phyloP scores from a whole-genome alignment of 192 early-diverging fungal species.

The Obelidium mucronatum region DNA sequence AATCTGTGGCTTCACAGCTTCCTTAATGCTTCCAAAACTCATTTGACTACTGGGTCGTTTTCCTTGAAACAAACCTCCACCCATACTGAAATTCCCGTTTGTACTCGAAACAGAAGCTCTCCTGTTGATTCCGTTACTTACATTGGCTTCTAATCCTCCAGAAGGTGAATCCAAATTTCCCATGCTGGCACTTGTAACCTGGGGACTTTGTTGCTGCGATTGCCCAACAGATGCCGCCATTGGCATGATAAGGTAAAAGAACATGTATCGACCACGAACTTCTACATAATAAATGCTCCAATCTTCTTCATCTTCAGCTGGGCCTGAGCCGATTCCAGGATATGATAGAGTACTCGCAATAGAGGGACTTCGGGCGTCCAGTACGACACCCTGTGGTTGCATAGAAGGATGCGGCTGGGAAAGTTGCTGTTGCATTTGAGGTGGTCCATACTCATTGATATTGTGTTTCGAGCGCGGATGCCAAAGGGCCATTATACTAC shows the following conservation, averaged over 20 bases:
- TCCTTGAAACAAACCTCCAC: neutral
- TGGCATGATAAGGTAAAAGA: slow-evolving; percentile 49
- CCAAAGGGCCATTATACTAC: neutral
- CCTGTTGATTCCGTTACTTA: too few relatives aligned
- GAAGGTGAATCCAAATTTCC: neutral
- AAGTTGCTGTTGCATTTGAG: neutral
- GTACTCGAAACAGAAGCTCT: neutral
- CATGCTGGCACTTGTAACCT: neutral
- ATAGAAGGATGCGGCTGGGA: neutral
- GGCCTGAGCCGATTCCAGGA: neutral
- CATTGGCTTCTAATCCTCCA: neutral
- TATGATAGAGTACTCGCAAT: slow-evolving; percentile 28
- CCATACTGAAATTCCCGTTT: neutral
- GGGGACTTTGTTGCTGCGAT: neutral
- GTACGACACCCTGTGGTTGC: neutral
- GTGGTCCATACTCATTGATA: neutral
- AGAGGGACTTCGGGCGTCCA: slow-evolving; percentile 23
- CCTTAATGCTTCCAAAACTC: slow-evolving; percentile 15
- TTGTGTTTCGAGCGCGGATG: neutral
- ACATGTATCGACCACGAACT: slow-evolving; percentile 54
- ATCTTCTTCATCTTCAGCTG: slow-evolving; percentile 46
- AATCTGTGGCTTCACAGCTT: slow-evolving; percentile 20
- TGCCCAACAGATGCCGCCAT: neutral
- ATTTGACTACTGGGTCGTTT: slow-evolving; percentile 27
- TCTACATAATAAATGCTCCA: slow-evolving; percentile 53